phyloP scores from a whole-genome alignment of 805 yeast species.

The baker's yeast (Saccharomyces cerevisiae) region DNA sequence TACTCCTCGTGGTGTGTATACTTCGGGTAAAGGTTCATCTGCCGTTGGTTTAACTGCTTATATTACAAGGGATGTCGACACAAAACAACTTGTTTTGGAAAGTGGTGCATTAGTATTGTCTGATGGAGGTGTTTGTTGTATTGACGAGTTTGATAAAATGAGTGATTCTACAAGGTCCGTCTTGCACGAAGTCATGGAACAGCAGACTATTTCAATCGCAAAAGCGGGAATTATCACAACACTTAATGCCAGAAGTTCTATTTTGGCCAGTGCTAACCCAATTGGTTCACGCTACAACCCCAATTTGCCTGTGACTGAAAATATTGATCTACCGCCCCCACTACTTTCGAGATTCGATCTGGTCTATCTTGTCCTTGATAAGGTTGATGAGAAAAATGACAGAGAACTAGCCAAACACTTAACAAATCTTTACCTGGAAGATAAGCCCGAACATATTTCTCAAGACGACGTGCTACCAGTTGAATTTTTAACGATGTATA shows the following conservation, averaged over 20 bases:
- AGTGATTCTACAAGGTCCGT: conserved; percentile 89
- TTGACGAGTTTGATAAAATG: conserved; percentile 98
- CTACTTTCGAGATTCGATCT: conserved; percentile 88
- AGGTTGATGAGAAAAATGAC: conserved; percentile 79
- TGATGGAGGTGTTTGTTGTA: conserved; percentile 98
- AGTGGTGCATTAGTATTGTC: conserved; percentile 93
- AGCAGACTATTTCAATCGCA: conserved; percentile 95
- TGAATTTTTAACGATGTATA: conserved; percentile 79
- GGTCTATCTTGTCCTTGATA: conserved; percentile 85
- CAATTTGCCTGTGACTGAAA: conserved; percentile 86
- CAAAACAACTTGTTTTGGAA: conserved; percentile 87
- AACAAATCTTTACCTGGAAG: conserved; percentile 87
- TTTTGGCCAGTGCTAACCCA: conserved; percentile 94
- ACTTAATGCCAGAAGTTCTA: conserved; percentile 90
- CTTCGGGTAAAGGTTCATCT: conserved; percentile 97
- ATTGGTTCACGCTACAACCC: conserved; percentile 93
- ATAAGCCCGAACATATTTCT: conserved; percentile 66
- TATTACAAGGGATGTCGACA: conserved; percentile 87
- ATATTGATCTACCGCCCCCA: conserved; percentile 95
- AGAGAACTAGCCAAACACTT: conserved; percentile 83
- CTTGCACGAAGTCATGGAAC: conserved; percentile 98
- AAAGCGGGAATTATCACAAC: conserved; percentile 98
- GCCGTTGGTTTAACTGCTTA: conserved; percentile 99
- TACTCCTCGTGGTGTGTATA: conserved; percentile 95
- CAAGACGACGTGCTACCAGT: conserved; percentile 66